Evolutionary conservation across 192 early-diverging fungal genomes (phyloP).

Genomic region (Coemansia sp.): DNA sequence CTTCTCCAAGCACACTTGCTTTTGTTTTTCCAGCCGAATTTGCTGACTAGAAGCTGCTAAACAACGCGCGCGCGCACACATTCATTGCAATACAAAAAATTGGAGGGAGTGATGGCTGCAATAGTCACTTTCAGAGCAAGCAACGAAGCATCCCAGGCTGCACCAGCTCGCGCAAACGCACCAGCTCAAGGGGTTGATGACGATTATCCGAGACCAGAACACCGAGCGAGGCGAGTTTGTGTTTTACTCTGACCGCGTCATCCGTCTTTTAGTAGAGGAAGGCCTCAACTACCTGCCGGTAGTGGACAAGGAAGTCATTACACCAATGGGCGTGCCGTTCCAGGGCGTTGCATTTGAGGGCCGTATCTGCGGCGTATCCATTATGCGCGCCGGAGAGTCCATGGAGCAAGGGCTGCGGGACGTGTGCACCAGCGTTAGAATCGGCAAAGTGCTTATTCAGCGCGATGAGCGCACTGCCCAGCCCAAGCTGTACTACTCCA

Average conservation of each 20-base stretch:
- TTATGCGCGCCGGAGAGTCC: constrained; percentile 96
- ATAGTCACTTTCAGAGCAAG: constrained; percentile 30
- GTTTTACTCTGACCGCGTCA: constrained; percentile 85
- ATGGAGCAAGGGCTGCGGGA: constrained; percentile 82
- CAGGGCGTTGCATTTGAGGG: constrained; percentile 75
- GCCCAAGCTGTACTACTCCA: constrained; percentile 89
- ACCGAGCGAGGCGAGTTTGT: constrained; percentile 88
- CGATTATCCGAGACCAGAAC: constrained; percentile 76
- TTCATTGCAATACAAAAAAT: too few species aligned
- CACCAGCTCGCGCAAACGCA: constrained; percentile 66
- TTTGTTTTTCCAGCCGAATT: too few species aligned
- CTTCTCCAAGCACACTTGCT: too few species aligned
- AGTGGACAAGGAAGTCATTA: constrained; percentile 68
- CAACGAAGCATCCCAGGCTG: constrained; percentile 55
- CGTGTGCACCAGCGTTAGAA: constrained; percentile 82
- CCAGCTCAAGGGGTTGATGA: constrained; percentile 75
- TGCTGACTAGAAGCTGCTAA: too few species aligned
- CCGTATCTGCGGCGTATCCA: constrained; percentile 89
- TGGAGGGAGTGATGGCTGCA: not conserved
- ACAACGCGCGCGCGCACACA: too few species aligned
- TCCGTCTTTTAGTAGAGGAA: constrained; percentile 88
- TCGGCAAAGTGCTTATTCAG: constrained; percentile 95
- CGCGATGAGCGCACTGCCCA: constrained; percentile 89
- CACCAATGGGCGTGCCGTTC: constrained; percentile 71
- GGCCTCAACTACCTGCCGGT: constrained; percentile 90